phyloP scores from a whole-genome alignment of 2,329 filamentous ascomycete species.

The Pseudocercospora ulei region DNA sequence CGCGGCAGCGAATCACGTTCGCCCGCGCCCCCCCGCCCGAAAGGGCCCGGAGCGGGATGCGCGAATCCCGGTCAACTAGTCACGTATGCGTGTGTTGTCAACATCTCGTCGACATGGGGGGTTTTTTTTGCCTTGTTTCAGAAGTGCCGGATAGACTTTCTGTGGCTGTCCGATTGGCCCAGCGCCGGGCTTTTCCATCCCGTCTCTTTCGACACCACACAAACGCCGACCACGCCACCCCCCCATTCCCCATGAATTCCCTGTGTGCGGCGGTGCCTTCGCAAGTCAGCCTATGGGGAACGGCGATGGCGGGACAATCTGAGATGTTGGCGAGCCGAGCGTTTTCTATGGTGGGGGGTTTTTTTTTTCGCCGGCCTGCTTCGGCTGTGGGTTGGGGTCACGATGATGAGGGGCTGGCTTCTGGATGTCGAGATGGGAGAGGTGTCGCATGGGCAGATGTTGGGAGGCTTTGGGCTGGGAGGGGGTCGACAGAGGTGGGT shows the following conservation, averaged over 20 bases:
- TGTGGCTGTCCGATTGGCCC: too few relatives aligned
- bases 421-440: conserved; percentile 59
- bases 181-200: too few relatives aligned
- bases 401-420: conserved; percentile 65
- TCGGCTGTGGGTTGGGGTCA: conserved; percentile 70
- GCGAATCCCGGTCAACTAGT: too few relatives aligned
- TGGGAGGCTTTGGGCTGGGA: conserved; percentile 64
- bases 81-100: too few relatives aligned
- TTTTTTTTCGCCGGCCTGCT: conserved; percentile 64
- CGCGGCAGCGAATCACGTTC: too few relatives aligned
- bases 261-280: conserved; percentile 43
- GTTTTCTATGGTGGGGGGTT: conserved; percentile 73
- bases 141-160: too few relatives aligned
- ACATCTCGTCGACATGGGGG: too few relatives aligned
- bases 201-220: too few relatives aligned
- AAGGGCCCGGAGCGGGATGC: too few relatives aligned
- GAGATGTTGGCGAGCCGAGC: conserved; percentile 75
- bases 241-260: conserved; percentile 46
- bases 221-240: conserved; percentile 50
- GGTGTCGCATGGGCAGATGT: conserved; percentile 68
- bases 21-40: too few relatives aligned
- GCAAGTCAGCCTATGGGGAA: conserved; percentile 71
- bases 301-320: conserved; percentile 64
- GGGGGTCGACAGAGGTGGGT: conserved; percentile 58
- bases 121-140: too few relatives aligned